Conservation (phyloP, 2,329 filamentous ascomycete species). For the Clarireedia homoeocarpa region DNA sequence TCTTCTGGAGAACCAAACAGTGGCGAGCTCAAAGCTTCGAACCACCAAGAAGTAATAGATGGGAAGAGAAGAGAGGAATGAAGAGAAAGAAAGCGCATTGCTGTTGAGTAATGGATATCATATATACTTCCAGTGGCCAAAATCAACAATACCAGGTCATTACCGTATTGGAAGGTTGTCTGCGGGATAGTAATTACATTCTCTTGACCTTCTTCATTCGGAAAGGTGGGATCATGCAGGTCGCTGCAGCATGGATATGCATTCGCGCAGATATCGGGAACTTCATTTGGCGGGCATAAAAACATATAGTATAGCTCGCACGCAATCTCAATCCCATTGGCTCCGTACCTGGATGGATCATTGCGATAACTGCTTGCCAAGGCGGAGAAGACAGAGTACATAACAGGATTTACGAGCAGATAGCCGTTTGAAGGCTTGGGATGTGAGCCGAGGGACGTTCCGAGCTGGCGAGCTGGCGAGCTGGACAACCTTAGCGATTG, state of each 20-base stretch:
- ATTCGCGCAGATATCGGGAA: no score
- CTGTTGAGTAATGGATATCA: neutral
- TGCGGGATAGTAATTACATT: neutral
- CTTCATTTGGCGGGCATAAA: no score
- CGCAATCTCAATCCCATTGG: constrained; percentile 20
- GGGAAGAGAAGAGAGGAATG: neutral
- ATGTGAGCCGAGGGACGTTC: no score
- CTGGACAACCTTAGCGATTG: no score
- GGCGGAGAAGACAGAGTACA: constrained; percentile 1
- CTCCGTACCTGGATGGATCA: constrained; percentile 34
- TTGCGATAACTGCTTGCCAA: constrained; percentile 21
- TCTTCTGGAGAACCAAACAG: neutral
- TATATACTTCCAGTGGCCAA: neutral
- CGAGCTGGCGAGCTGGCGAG: no score
- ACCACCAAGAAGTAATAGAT: neutral
- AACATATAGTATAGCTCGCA: constrained; percentile 23
- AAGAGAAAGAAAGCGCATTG: neutral
- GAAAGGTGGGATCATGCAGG: constrained; percentile 14
- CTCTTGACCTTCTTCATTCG: constrained; percentile 12
- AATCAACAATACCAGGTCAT: neutral
- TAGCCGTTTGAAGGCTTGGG: no score
- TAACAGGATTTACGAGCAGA: no score
- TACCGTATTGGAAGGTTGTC: neutral
- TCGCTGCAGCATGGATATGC: no score
- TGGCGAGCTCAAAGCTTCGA: neutral